A percentile compares a stretch with the other conserved stretches of the same genome.
These are phyloP conservation scores for Candida morakotiae DNA, from an alignment of 805 yeast species.

Conservation along the genomic window DNA sequence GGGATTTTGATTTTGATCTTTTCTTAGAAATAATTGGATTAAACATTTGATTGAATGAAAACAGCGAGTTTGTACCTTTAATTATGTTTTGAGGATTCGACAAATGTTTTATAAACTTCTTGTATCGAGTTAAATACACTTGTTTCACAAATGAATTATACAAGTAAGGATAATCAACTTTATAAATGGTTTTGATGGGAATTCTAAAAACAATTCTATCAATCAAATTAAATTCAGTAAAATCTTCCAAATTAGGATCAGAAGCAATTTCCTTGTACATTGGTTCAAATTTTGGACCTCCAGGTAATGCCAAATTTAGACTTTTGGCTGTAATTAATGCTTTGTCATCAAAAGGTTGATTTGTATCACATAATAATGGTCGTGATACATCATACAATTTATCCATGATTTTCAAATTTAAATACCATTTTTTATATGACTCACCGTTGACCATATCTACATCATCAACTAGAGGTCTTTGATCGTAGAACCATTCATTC, in stretches of 20 bases:
- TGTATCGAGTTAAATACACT: conserved; percentile 60
- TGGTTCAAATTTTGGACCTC: conserved; percentile 96
- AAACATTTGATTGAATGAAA: conserved; percentile 48
- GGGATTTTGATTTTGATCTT: background rate
- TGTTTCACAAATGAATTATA: conserved; percentile 74
- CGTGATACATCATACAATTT: conserved; percentile 61
- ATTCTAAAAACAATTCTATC: conserved; percentile 81
- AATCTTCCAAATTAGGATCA: conserved; percentile 65
- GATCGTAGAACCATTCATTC: conserved; percentile 77
- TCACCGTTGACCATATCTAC: conserved; percentile 61
- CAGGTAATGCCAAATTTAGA: conserved; percentile 80
- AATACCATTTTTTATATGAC: conserved; percentile 69
- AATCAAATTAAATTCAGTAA: conserved; percentile 83
- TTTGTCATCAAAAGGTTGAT: conserved; percentile 69
- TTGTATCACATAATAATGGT: conserved; percentile 66
- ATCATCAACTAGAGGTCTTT: conserved; percentile 65
- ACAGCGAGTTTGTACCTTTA: conserved; percentile 43
- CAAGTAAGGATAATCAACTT: conserved; percentile 80
- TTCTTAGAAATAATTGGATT: conserved; percentile 46
- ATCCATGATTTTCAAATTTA: conserved; percentile 59
- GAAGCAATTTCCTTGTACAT: conserved; percentile 58
- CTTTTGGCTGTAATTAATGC: conserved; percentile 91
- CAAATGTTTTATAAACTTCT: conserved; percentile 54
- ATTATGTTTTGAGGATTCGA: conserved; percentile 6
- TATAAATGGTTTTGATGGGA: conserved; percentile 76